Evolutionary conservation across 2,329 filamentous ascomycete species (phyloP).

Genomic region (Penicillium sp.): DNA sequence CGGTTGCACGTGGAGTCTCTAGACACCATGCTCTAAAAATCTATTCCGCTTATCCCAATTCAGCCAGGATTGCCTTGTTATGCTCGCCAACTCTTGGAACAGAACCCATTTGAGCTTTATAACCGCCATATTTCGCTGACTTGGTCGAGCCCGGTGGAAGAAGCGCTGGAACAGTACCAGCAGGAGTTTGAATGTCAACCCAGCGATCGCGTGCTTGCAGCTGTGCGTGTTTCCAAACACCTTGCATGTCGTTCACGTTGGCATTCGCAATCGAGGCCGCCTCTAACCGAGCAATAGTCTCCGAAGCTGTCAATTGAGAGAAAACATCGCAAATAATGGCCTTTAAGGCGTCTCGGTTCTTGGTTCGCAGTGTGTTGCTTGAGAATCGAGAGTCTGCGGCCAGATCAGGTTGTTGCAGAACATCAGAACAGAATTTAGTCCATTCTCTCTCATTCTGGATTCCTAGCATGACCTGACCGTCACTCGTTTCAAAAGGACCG

Average conservation of each 20-base stretch:
- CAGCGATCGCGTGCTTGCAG: slow-evolving; percentile 56
- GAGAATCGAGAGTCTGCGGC: slow-evolving; percentile 53
- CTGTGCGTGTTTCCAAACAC: slow-evolving; percentile 59
- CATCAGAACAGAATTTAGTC: slow-evolving; percentile 53
- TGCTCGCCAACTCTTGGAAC: slow-evolving; percentile 58
- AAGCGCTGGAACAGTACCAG: slow-evolving; percentile 53
- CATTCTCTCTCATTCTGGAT: slow-evolving; percentile 64
- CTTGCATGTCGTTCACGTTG: slow-evolving; percentile 59
- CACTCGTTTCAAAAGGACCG: slow-evolving; percentile 57
- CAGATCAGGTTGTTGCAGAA: slow-evolving; percentile 50
- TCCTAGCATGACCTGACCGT: slow-evolving; percentile 58
- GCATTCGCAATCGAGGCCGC: slow-evolving; percentile 58
- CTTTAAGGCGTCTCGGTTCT: slow-evolving; percentile 54
- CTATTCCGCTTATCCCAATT: slow-evolving; percentile 40
- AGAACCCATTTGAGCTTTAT: slow-evolving; percentile 33
- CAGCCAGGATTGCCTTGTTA: slow-evolving; percentile 52
- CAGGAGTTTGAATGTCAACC: slow-evolving; percentile 55
- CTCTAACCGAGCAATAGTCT: slow-evolving; percentile 52
- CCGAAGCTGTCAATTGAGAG: slow-evolving; percentile 41
- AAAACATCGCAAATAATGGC: slow-evolving; percentile 53
- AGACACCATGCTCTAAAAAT: neutral
- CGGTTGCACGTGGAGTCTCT: too few relatives aligned
- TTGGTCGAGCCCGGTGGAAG: slow-evolving; percentile 53
- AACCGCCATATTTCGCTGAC: slow-evolving; percentile 27
- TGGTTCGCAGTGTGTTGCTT: slow-evolving; percentile 51